Percentiles rank a stretch among this genome's conserved stretches.
Conservation (phyloP, 192 early-diverging fungal species). For the Helicostylum pulchrum region DNA sequence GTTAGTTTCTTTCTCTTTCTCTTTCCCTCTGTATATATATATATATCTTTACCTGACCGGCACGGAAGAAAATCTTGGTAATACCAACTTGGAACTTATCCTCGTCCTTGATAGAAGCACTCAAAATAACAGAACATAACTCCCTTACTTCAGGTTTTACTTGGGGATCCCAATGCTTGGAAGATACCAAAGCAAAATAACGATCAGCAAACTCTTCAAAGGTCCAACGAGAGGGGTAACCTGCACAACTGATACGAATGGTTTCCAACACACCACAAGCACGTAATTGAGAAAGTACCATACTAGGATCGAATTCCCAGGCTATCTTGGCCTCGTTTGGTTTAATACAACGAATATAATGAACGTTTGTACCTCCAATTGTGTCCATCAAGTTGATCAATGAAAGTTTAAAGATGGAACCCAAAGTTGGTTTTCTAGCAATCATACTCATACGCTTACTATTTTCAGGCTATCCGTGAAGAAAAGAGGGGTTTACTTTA, state of each 20-base stretch:
- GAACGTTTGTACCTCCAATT: slow-evolving; percentile 86
- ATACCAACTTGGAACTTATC: slow-evolving; percentile 93
- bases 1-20: not conserved
- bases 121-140: slow-evolving; percentile 60
- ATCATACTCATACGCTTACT: slow-evolving; percentile 50
- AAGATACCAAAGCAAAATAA: slow-evolving; percentile 59
- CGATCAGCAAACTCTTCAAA: slow-evolving; percentile 93
- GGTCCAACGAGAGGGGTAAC: slow-evolving; percentile 88
- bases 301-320: slow-evolving; percentile 90
- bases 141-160: slow-evolving; percentile 48
- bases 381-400: slow-evolving; percentile 94
- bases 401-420: slow-evolving; percentile 94
- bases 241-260: slow-evolving; percentile 96
- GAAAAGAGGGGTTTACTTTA: not conserved
- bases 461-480: slow-evolving; percentile 16
- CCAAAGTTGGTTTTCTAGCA: slow-evolving; percentile 85
- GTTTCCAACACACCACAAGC: slow-evolving; percentile 99
- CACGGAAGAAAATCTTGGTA: slow-evolving; percentile 98
- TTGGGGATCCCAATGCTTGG: slow-evolving; percentile 46
- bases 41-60: slow-evolving; percentile 69
- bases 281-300: slow-evolving; percentile 91
- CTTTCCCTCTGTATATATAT: not conserved
- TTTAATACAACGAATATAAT: slow-evolving; percentile 99
- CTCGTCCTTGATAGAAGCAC: slow-evolving; percentile 65
- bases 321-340: slow-evolving; percentile 93